phyloP scores from a whole-genome alignment of 2,329 filamentous ascomycete species.

The Didymella pomorum region DNA sequence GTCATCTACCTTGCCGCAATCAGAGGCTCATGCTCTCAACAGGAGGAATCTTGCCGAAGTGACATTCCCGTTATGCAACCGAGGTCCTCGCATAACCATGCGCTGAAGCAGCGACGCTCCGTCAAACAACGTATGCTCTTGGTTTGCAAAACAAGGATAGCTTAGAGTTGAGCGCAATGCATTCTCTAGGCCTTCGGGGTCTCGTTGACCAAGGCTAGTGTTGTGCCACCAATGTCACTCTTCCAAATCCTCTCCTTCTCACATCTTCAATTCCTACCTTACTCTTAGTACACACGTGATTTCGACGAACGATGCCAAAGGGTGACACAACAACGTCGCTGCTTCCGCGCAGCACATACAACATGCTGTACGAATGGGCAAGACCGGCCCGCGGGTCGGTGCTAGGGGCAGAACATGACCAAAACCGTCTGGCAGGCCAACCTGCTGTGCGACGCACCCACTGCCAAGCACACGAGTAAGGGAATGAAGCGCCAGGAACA shows the following conservation, averaged over 20 bases:
- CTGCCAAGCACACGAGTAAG: constrained; percentile 11
- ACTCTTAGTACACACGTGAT: background rate
- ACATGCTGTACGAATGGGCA: constrained; percentile 30
- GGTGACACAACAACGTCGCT: constrained; percentile 21
- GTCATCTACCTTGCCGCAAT: background rate
- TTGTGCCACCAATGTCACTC: background rate
- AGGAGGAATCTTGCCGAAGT: background rate
- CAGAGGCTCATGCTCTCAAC: background rate
- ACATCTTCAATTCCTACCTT: background rate
- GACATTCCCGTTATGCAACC: background rate
- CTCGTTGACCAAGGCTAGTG: background rate
- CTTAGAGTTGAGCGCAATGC: background rate
- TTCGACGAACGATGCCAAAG: background rate
- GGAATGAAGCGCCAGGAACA: constrained; percentile 29
- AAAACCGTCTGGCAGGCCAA: constrained; percentile 8
- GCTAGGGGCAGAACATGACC: constrained; percentile 26
- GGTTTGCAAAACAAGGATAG: background rate
- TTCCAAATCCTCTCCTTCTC: background rate
- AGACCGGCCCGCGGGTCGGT: constrained; percentile 22
- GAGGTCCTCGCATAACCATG: background rate
- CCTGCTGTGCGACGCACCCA: constrained; percentile 9
- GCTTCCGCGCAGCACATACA: constrained; percentile 19
- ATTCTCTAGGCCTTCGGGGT: background rate
- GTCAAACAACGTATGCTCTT: background rate
- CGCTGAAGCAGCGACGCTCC: background rate